Conservation (phyloP, 179 eudicot genomes). For the Beta lomatogona region DNA sequence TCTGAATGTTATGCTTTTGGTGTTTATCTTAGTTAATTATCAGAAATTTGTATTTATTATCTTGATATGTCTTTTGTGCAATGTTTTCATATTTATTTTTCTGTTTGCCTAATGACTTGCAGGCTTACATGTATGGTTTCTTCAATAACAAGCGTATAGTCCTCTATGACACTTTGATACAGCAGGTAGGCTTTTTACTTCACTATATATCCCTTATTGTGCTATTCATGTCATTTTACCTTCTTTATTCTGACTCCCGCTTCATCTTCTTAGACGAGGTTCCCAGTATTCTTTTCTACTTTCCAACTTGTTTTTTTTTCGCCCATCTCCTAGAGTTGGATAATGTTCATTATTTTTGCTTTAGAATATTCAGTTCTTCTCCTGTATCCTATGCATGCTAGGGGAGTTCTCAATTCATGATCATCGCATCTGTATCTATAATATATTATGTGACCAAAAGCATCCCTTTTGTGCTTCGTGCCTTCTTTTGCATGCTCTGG, state of each 20-base stretch:
- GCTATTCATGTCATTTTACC: not conserved
- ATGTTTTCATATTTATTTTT: slow-evolving; percentile 1
- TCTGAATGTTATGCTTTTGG: not conserved
- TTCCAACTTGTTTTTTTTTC: too few relatives aligned
- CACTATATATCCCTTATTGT: not conserved
- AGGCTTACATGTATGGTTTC: slow-evolving; percentile 99
- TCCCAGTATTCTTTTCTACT: too few relatives aligned
- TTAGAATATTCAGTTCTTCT: too few relatives aligned
- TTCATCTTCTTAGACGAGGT: too few relatives aligned
- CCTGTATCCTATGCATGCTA: too few relatives aligned
- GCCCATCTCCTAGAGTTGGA: too few relatives aligned
- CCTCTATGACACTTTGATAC: slow-evolving; percentile 88
- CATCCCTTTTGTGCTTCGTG: not conserved
- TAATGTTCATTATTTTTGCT: not conserved
- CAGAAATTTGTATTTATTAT: not conserved
- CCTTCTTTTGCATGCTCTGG: not conserved
- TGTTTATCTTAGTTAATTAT: not conserved
- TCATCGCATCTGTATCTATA: not conserved
- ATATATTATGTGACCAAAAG: not conserved
- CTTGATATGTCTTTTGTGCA: not conserved
- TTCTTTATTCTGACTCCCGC: not conserved
- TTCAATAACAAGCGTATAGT: slow-evolving; percentile 97
- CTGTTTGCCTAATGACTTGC: slow-evolving; percentile 34
- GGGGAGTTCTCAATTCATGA: too few relatives aligned
- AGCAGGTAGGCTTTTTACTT: slow-evolving; percentile 55